Evolutionary conservation across 1,284 basidiomycete genomes (phyloP).

Genomic region (Coniferiporia sulphurascens): DNA sequence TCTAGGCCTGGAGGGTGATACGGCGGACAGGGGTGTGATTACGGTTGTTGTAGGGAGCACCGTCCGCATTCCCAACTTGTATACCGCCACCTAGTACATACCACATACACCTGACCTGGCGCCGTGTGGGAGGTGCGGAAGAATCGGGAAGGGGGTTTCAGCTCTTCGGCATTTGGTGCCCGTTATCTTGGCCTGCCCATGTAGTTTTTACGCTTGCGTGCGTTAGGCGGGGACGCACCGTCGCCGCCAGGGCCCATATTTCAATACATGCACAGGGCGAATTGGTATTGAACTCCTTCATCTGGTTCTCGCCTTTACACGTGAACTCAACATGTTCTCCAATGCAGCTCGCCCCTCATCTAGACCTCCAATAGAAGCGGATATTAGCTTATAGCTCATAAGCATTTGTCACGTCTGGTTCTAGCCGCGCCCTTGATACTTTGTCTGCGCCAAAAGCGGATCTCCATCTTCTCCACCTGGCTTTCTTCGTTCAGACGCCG

Average conservation of each 20-base stretch:
- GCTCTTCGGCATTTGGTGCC: neutral
- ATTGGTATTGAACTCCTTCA: neutral
- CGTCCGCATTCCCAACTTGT: neutral
- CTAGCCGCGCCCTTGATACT: neutral
- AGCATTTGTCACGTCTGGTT: neutral
- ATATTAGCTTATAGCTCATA: neutral
- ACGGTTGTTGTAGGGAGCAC: neutral
- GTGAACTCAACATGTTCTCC: neutral
- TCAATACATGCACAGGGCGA: neutral
- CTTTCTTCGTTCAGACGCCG: too few relatives aligned
- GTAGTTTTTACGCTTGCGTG: neutral
- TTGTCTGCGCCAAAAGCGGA: neutral
- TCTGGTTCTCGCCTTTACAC: neutral
- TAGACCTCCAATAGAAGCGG: neutral
- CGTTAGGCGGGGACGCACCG: neutral
- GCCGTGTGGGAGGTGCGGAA: too few relatives aligned
- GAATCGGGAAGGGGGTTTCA: neutral
- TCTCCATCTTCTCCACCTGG: neutral
- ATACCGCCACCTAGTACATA: neutral
- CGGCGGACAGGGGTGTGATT: too few relatives aligned
- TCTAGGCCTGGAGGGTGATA: too few relatives aligned
- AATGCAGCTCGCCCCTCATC: neutral
- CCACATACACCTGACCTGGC: neutral
- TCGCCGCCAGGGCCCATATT: neutral
- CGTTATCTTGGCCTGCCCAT: neutral